A percentile compares a stretch with the other conserved stretches of the same genome.
phyloP scores from a whole-genome alignment of 139 green algal species.

The Micractinium conductrix region DNA sequence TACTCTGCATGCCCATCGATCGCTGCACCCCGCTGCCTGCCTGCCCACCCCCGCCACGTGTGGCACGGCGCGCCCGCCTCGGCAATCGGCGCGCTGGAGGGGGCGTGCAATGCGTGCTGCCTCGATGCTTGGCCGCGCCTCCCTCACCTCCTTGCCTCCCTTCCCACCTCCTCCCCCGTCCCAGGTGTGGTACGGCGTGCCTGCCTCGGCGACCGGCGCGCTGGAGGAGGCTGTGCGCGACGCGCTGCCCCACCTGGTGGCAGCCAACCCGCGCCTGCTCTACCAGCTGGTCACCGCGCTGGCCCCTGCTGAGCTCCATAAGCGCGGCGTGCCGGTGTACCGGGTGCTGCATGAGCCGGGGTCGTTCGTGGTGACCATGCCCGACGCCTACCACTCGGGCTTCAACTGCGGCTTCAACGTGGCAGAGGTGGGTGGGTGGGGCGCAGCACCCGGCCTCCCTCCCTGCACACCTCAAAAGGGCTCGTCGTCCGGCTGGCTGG shows the following conservation, averaged over 20 bases:
- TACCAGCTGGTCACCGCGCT: conserved; percentile 89
- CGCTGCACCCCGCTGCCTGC: neutral
- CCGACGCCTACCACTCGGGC: conserved; percentile 84
- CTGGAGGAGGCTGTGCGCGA: conserved; percentile 74
- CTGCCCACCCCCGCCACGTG: conserved; percentile 50
- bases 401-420: conserved; percentile 89
- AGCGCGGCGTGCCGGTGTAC: conserved; percentile 81
- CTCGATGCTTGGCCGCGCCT: conserved; percentile 69
- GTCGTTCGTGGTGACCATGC: conserved; percentile 93
- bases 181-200: conserved; percentile 80
- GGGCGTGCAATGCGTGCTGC: conserved; percentile 71
- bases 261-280: conserved; percentile 67
- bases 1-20: too few species aligned
- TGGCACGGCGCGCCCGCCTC: conserved; percentile 77
- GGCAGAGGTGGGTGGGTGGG: conserved; percentile 42
- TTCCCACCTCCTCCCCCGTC: neutral
- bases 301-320: conserved; percentile 68
- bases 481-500: too few species aligned
- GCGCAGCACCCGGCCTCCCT: too few species aligned
- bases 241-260: conserved; percentile 79
- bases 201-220: conserved; percentile 53
- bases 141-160: neutral
- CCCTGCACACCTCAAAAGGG: too few species aligned
- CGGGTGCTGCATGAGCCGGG: conserved; percentile 79
- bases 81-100: conserved; percentile 64